Evolutionary conservation across 169 alveolate genomes (phyloP).

Genomic region (Perkinsus olseni): DNA sequence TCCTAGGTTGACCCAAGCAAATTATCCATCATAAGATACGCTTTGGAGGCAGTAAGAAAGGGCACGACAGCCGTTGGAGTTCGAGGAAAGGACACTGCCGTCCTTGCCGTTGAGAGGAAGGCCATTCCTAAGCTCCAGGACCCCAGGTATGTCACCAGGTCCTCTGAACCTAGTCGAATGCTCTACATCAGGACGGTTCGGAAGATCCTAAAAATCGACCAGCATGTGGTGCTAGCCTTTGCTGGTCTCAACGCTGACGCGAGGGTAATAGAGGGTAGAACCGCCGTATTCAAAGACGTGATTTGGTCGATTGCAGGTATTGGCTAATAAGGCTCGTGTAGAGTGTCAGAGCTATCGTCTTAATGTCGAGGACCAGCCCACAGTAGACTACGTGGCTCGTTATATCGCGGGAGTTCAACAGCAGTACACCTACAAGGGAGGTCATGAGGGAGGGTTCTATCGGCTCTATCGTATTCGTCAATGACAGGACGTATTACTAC

Average conservation of each 20-base stretch:
- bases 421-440: conserved; percentile 93
- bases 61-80: conserved; percentile 95
- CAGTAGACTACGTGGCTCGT: conserved; percentile 90
- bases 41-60: conserved; percentile 94
- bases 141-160: conserved; percentile 42
- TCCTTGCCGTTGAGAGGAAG: conserved; percentile 94
- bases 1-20: neutral
- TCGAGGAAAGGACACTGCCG: conserved; percentile 85
- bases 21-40: conserved; percentile 43
- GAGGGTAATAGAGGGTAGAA: conserved; percentile 86
- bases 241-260: conserved; percentile 99
- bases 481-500: too few species aligned
- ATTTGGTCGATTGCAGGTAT: neutral
- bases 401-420: conserved; percentile 87
- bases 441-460: too few species aligned
- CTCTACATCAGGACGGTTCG: conserved; percentile 55
- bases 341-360: conserved; percentile 93
- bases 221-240: conserved; percentile 85
- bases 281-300: neutral
- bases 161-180: neutral
- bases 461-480: too few species aligned
- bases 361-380: conserved; percentile 87
- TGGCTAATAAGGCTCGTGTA: conserved; percentile 69
- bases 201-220: conserved; percentile 86
- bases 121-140: conserved; percentile 90